A percentile compares a stretch with the other conserved stretches of the same genome.
Conservation (phyloP, 768 basidiomycete species). For the Tricholoma bakamatsutake region DNA sequence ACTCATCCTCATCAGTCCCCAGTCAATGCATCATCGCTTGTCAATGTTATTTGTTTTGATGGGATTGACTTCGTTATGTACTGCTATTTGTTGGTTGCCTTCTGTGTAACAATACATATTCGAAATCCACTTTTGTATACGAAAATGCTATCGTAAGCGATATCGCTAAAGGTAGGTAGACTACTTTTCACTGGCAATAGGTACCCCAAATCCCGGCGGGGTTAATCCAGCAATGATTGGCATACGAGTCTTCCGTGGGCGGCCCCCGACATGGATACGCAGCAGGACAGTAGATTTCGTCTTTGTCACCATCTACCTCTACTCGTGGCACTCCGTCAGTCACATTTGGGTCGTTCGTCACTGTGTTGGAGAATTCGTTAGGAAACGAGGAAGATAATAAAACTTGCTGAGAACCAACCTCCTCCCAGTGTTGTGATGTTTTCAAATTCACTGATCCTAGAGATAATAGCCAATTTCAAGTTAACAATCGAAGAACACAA, state of each 20-base stretch:
- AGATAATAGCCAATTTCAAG: neutral
- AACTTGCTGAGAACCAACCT: neutral
- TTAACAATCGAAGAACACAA: neutral
- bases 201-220: conserved; percentile 21
- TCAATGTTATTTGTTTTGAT: neutral
- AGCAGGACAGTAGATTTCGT: conserved; percentile 15
- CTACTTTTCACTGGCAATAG: neutral
- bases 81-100: neutral
- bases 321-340: conserved; percentile 9
- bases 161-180: neutral
- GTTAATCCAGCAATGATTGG: conserved; percentile 24
- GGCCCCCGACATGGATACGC: conserved; percentile 6
- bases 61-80: neutral
- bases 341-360: conserved; percentile 5
- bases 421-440: conserved; percentile 9
- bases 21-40: neutral
- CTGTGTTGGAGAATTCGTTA: neutral
- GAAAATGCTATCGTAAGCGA: too few species aligned
- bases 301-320: neutral
- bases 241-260: neutral
- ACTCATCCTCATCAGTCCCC: conserved; percentile 1
- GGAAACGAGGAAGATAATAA: neutral
- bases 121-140: neutral
- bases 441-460: conserved; percentile 16
- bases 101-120: neutral